Evolutionary conservation across 495 filamentous ascomycete genomes (phyloP), one percentile per base, ranked within the genome.

Genomic region (Lophium mytilinum): DNA sequence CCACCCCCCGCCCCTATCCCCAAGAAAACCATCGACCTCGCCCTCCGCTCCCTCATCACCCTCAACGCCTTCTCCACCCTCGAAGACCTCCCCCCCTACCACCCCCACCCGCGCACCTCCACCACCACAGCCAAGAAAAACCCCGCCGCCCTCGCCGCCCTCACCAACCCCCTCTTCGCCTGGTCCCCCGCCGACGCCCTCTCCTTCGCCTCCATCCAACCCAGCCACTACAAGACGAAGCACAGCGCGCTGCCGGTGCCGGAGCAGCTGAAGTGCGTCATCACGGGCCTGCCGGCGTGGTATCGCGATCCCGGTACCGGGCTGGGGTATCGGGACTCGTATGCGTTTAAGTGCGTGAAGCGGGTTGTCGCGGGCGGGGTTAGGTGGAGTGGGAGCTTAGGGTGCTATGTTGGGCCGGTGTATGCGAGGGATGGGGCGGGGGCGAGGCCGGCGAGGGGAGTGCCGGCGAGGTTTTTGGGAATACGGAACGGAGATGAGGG

Each of bases 221-320:
- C 35, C 41, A 9, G 15, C 37, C 30, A 15, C 53, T 30, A 36
- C 48, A 65, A 60, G 24, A 58, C 57, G 0, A 50, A 56, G 33
- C 35, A 43, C 12, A 24, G 6, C n/a, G 36, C 42, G 8, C 21
- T 53, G 19, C 21, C 10, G 42, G 37, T 35, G 6, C 15, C n/a
- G 37, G 50, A 59, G 37, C 56, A 57, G 17, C 52, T 55, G 35
- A 24, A 49, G 12, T 74, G 72, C 56, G 68, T 64, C 9, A 60
- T 74, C 37, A 71, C 62, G 7, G 55, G 55, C 9, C 39, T 30
- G 34, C 50, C 58, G 21, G 72, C 72, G 33, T 52, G 61, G 21
- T 74, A 67, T 54, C 54, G 62, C 5, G 72, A 74, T 53, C 71
- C 72, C 18, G 57, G 57, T 49, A 74, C 72, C 9, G 67, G 71